Evolutionary conservation across 805 yeast species (phyloP), one percentile per base, ranked within the genome.

Genomic region (Candida schatavii): DNA sequence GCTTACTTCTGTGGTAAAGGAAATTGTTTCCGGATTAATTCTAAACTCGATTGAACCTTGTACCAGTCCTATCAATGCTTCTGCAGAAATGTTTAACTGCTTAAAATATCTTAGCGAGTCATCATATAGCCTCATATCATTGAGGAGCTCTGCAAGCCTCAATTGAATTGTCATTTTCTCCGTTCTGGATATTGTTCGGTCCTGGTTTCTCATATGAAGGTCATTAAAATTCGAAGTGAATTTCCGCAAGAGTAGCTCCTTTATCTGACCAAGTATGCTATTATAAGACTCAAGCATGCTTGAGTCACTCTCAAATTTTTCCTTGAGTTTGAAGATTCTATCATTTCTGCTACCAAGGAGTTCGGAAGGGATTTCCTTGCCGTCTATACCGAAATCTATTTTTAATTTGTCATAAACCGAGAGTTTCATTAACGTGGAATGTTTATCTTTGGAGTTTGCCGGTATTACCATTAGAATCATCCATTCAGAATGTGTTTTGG

Each of bases 61-160:
- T 7, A 17, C 35, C 9, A 11, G 9, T 11, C 20, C 19, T 17
- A 31, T 15, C 13, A n/a, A 14, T 31, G 15, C 18, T 5, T 31
- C 35, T 7, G 19, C 18, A 11, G 35, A 31, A n/a, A 9, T 31
- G 5, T 22, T 18, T 18, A 31, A 15, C 19, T 9, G 18, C 19
- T 31, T 31, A 13, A 14, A 31, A 18, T 75, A 70, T 3, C 56
- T 61, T 27, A 83, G 55, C 0, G 91, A 73, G 40, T 85, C 90
- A 21, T 82, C 84, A 20, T 68, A 59, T 19, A 85, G 70, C 20
- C 74, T 72, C 64, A 87, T 68, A 35, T 75, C 75, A 41, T 74
- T 75, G 42, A 78, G 71, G 3, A 78, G 66, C 25, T 71, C 59
- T 0, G 83, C 83, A 33, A 81, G 56, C 5, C 74, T 71, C 41